Percentiles rank a stretch among this genome's conserved stretches.
Evolutionary conservation across 1,284 basidiomycete species (phyloP).

Genomic region (Ceratobasidium sp.): DNA sequence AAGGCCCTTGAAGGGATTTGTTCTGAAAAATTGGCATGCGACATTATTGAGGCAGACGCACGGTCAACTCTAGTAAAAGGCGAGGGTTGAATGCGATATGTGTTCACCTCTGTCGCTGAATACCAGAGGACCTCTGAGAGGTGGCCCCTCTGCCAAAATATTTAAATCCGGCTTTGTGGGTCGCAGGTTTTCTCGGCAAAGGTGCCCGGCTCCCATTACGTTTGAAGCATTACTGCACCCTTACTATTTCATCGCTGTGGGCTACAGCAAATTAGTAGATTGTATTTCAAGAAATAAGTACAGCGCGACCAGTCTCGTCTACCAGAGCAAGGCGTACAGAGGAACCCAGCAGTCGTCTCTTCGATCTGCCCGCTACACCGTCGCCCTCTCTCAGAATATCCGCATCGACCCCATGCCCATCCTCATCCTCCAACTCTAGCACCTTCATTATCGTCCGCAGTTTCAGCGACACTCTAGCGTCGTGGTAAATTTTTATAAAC

Average conservation of each 20-base stretch:
- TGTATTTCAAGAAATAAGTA: slow-evolving; percentile 28
- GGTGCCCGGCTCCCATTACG: no score
- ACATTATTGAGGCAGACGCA: slow-evolving; percentile 42
- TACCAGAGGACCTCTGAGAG: neutral
- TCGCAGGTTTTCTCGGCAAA: neutral
- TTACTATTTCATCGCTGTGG: no score
- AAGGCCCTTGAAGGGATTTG: slow-evolving; percentile 16
- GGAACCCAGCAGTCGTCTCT: slow-evolving; percentile 35
- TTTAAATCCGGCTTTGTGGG: slow-evolving; percentile 44
- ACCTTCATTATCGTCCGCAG: slow-evolving; percentile 39
- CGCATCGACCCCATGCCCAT: slow-evolving; percentile 35
- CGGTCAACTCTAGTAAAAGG: slow-evolving; percentile 48
- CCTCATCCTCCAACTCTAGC: slow-evolving; percentile 28
- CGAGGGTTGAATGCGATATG: slow-evolving; percentile 46
- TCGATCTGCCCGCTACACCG: neutral
- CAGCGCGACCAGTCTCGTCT: slow-evolving; percentile 15
- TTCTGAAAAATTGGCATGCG: slow-evolving; percentile 44
- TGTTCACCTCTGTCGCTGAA: slow-evolving; percentile 44
- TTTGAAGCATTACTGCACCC: no score
- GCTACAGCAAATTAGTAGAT: no score
- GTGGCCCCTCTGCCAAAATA: slow-evolving; percentile 1
- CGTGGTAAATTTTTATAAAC: slow-evolving; percentile 43
- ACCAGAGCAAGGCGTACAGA: slow-evolving; percentile 27
- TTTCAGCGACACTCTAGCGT: slow-evolving; percentile 39
- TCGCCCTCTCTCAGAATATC: neutral